Conservation (phyloP, 257 asterid species). For the Nicotiana tomentosiformis region DNA sequence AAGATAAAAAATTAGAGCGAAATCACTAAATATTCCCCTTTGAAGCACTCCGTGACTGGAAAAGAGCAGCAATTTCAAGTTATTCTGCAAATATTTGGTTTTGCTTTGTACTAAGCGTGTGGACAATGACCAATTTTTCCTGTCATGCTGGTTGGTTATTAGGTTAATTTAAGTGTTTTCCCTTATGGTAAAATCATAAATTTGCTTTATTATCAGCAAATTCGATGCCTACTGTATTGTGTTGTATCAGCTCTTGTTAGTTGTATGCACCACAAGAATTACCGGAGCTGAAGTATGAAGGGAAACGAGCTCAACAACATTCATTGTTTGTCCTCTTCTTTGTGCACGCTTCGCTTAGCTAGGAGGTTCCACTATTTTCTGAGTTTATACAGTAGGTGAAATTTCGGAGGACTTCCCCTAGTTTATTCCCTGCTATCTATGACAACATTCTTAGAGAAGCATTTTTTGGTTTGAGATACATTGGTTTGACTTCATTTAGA, state of each 20-base stretch:
- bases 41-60: background rate
- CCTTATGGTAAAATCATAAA: background rate
- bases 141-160: background rate
- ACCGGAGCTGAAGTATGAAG: too few species aligned
- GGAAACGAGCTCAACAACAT: too few species aligned
- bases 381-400: background rate
- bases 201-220: background rate
- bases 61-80: background rate
- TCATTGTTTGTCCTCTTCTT: background rate
- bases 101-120: background rate
- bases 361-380: too few species aligned
- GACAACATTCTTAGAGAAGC: background rate
- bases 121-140: background rate
- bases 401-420: background rate
- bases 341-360: too few species aligned
- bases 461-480: background rate
- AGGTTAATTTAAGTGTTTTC: background rate
- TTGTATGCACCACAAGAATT: too few species aligned
- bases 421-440: background rate
- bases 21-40: background rate
- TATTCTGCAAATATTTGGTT: background rate
- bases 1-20: background rate
- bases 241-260: too few species aligned
- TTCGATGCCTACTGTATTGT: background rate
- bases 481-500: background rate